Evolutionary conservation across 2,329 filamentous ascomycete species (phyloP), one percentile per base, ranked within the genome.

Genomic region (Boeremia exigua): DNA sequence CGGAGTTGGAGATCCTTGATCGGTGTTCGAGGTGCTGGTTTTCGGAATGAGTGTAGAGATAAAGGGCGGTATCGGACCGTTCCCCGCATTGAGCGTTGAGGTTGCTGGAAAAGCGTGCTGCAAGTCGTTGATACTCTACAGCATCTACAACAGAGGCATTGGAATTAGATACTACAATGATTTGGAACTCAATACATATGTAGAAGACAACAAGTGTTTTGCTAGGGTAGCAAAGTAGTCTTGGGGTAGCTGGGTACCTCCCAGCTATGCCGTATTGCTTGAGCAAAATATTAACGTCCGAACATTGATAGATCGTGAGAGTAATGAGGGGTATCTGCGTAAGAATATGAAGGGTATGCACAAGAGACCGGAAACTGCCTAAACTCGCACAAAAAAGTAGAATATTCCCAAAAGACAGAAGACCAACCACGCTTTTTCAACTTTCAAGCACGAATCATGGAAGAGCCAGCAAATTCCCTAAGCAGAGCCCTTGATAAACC

Each of bases 401-500:
- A 14, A 43, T 11, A 23, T 17, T 39, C 10, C 34, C 25, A 36
- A 17, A 29, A 30, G 23, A 43, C 15, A 12, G 19, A 32, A 40
- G 11, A 15, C 19, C 11, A 34, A 30, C 23, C 19, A 27, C 28
- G 37, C 48, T 56, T 50, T 47, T 56, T 30, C 19, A 23, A 34
- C 8, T 15, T 23, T 28, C 28, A 32, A 25, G 3, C 7, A 17
- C 5, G 38, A 4, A 6, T 30, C 12, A 15, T 4, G 12, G 19
- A 32, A 25, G 12, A 34, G n/a, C 4, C 17, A 27, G 8, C 5
- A n/a, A 29, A 27, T 11, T 15, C 10, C 15, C 38, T 43, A 67
- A 15, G 60, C 60, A 6, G 66, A 45, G 12, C 66, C 64, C 45
- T 68, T 68, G 38, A 68, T 88, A n/a, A 91, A 81, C 88, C 89